A percentile compares a stretch with the other conserved stretches of the same genome.
phyloP scores from a whole-genome alignment of 805 yeast species.

The Yarrowia osloensis region DNA sequence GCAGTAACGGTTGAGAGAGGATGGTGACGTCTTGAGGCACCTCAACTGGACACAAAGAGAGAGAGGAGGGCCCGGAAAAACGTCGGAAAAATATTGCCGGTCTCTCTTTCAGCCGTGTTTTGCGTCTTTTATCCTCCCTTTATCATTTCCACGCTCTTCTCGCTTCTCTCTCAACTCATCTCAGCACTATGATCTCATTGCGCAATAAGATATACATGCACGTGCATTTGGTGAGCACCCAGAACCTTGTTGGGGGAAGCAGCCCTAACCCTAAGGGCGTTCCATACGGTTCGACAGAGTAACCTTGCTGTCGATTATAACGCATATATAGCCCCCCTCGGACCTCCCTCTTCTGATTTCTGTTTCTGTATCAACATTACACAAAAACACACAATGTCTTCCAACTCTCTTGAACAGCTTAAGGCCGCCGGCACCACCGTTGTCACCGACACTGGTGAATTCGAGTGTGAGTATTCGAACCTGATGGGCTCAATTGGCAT shows the following conservation, averaged over 20 bases:
- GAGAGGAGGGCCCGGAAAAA: not conserved
- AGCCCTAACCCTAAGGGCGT: slow-evolving; percentile 18
- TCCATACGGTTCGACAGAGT: slow-evolving; percentile 29
- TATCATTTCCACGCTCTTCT: not conserved
- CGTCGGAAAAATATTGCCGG: not conserved
- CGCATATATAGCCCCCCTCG: slow-evolving; percentile 21
- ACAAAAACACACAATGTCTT: slow-evolving; percentile 23
- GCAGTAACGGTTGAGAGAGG: no score
- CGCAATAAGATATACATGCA: slow-evolving; percentile 22
- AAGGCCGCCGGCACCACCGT: slow-evolving; percentile 95
- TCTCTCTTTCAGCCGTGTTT: no score
- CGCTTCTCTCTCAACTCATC: not conserved
- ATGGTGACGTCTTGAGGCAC: not conserved
- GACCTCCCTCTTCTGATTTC: not conserved
- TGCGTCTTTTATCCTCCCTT: not conserved
- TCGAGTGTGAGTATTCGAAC: slow-evolving; percentile 58
- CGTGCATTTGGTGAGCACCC: slow-evolving; percentile 6
- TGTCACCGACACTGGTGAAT: slow-evolving; percentile 99
- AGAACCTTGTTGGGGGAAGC: slow-evolving; percentile 14
- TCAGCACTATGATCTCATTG: slow-evolving; percentile 21
- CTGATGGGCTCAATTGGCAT: not conserved
- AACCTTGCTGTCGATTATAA: slow-evolving; percentile 24
- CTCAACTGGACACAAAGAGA: not conserved
- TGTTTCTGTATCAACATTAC: not conserved
- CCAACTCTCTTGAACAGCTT: slow-evolving; percentile 83